These are phyloP conservation scores for Phialophora chinensis DNA, from an alignment of 2,329 filamentous ascomycete species.

Conservation along the genomic window DNA sequence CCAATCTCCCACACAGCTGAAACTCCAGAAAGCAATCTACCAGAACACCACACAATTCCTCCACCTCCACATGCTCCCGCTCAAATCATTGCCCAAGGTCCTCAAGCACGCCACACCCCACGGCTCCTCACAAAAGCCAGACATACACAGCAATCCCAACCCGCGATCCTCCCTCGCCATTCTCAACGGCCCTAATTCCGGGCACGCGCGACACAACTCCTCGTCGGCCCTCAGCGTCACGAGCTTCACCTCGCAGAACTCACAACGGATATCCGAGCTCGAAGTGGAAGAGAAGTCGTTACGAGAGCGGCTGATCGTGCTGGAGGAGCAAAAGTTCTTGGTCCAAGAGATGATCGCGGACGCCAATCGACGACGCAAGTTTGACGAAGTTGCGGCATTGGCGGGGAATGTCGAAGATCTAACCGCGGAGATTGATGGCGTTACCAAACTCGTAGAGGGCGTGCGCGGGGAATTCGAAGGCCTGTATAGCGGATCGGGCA, in stretches of 20 bases:
- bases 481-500: slow-evolving; percentile 48
- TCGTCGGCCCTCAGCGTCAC: slow-evolving; percentile 58
- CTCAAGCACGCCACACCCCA: slow-evolving; percentile 66
- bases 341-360: slow-evolving; percentile 83
- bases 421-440: slow-evolving; percentile 73
- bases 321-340: slow-evolving; percentile 91
- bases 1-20: slow-evolving; percentile 71
- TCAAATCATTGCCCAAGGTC: slow-evolving; percentile 75
- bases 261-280: slow-evolving; percentile 62
- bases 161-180: slow-evolving; percentile 59
- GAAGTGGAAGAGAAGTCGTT: slow-evolving; percentile 85
- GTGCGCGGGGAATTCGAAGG: slow-evolving; percentile 64
- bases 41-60: slow-evolving; percentile 81
- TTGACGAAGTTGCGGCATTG: slow-evolving; percentile 84
- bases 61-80: slow-evolving; percentile 86
- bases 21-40: slow-evolving; percentile 81
- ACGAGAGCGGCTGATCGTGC: slow-evolving; percentile 77
- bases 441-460: slow-evolving; percentile 68
- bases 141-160: slow-evolving; percentile 26
- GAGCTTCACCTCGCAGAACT: slow-evolving; percentile 52
- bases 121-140: slow-evolving; percentile 42
- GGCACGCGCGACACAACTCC: slow-evolving; percentile 57
- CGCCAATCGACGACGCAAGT: slow-evolving; percentile 75
- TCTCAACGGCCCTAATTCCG: slow-evolving; percentile 58
- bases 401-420: slow-evolving; percentile 82